Evolutionary conservation across 108 stramenopile genomes (phyloP), one percentile per base, ranked within the genome.

Genomic region (Thalassiosira profunda): DNA sequence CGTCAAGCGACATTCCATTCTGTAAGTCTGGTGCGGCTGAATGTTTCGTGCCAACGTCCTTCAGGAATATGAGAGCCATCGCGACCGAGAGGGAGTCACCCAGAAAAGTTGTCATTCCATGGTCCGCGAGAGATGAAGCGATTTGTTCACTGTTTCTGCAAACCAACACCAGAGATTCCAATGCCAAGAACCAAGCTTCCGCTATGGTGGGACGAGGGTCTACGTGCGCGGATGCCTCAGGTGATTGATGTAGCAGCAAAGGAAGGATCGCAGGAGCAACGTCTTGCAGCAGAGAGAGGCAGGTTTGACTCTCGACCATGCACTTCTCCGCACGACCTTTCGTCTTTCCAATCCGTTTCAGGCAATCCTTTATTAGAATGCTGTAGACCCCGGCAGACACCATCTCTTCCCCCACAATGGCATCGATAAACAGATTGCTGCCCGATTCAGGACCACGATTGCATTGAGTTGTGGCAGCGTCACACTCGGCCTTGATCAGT

Each of bases 161-260:
- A 56, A 69, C 43, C 5, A 45, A 60, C 7, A 73, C 54, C 17
- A 63, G 14, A 20, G 40, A 26, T 26, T 14, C 55, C 71, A 87
- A 61, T 10, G 78, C 31, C 36, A 84, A 60, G 24, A 84, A 74
- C 90, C 93, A 94, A 51, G 90, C 79, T 61, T 94, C 93, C 0
- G 72, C 67, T 42, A 88, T 41, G 1, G 84, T 76, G n/a, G 86
- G 86, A 10, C 93, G 74, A 20, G 93, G 90, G 56, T 94, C 93
- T 4, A 72, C 33, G 52, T 84, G 81, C 15, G 76, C 44, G 41
- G 52, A 63, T 29, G 64, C 51, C 15, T 68, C 70, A 57, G 62
- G 25, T 9, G 84, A 57, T 37, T 24, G 57, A 41, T 72, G 38
- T 18, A 64, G 46, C 38, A 67, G 55, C 21, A 71, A 24, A 17